A percentile compares a stretch with the other conserved stretches of the same genome.
phyloP scores from a whole-genome alignment of 495 filamentous ascomycete genomes.

The Podospora tetraspora region DNA sequence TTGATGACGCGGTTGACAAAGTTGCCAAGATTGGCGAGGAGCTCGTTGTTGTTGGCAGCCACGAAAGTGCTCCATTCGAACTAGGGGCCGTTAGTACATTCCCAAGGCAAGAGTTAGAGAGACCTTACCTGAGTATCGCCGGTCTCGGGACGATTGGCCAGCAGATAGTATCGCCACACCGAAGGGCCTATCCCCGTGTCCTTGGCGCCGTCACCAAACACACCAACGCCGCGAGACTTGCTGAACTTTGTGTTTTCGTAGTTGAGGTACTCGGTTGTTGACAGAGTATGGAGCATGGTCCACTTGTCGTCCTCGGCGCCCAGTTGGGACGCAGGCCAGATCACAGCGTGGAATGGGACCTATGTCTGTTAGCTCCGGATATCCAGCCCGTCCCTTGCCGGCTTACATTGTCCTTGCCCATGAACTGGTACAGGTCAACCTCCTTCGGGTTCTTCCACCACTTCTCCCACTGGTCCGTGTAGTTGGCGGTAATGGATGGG shows the following conservation, averaged over 20 bases:
- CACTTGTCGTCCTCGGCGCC: slow-evolving; percentile 72
- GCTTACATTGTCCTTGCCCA: slow-evolving; percentile 92
- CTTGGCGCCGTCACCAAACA: slow-evolving; percentile 84
- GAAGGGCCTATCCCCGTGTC: slow-evolving; percentile 82
- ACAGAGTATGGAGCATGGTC: slow-evolving; percentile 87
- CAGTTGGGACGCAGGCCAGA: slow-evolving; percentile 84
- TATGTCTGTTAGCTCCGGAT: slow-evolving; percentile 1
- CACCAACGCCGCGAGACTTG: slow-evolving; percentile 82
- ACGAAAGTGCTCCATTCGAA: slow-evolving; percentile 60
- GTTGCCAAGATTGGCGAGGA: slow-evolving; percentile 88
- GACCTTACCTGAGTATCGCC: slow-evolving; percentile 64
- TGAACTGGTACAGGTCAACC: slow-evolving; percentile 91
- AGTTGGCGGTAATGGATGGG: slow-evolving; percentile 88
- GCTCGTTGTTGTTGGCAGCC: slow-evolving; percentile 79
- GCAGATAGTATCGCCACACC: slow-evolving; percentile 90
- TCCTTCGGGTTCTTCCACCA: slow-evolving; percentile 94
- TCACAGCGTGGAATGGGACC: slow-evolving; percentile 84
- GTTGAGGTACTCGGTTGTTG: slow-evolving; percentile 91
- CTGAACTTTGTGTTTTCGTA: slow-evolving; percentile 96
- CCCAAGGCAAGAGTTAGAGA: background rate
- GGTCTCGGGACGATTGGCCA: slow-evolving; percentile 82
- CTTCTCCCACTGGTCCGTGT: slow-evolving; percentile 84
- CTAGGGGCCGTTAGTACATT: background rate
- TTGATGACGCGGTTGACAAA: slow-evolving; percentile 92
- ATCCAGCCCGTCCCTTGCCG: background rate